Conservation (phyloP, 768 basidiomycete genomes). For the Chalciporus pseudorubinellus region DNA sequence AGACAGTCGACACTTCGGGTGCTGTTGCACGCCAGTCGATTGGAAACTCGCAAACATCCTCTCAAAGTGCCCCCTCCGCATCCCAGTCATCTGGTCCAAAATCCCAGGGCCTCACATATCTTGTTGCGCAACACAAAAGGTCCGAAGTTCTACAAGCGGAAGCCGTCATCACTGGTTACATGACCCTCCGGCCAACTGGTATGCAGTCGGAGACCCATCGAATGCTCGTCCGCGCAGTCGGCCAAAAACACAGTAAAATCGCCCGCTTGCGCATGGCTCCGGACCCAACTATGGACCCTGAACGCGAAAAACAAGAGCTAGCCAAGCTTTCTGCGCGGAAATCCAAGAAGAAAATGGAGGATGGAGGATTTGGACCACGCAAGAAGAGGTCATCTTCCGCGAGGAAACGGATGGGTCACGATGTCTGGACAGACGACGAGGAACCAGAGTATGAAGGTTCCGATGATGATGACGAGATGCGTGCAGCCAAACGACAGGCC, state of each 20-base stretch:
- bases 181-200: conserved; percentile 81
- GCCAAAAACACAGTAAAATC: conserved; percentile 80
- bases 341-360: conserved; percentile 54
- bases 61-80: conserved; percentile 41
- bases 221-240: conserved; percentile 83
- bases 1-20: conserved; percentile 75
- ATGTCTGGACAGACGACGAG: conserved; percentile 70
- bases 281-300: conserved; percentile 75
- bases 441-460: conserved; percentile 54
- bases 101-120: conserved; percentile 80
- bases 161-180: conserved; percentile 76
- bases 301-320: conserved; percentile 68
- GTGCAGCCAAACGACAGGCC: conserved; percentile 43
- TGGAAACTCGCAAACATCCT: conserved; percentile 41
- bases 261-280: conserved; percentile 76
- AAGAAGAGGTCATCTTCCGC: conserved; percentile 46
- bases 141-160: conserved; percentile 86
- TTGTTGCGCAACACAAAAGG: conserved; percentile 86
- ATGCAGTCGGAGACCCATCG: conserved; percentile 91
- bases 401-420: conserved; percentile 42
- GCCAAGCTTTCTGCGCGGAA: conserved; percentile 64
- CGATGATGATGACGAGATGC: conserved; percentile 58
- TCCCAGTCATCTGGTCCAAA: conserved; percentile 40
- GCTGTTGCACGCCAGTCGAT: conserved; percentile 58
- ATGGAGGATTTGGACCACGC: conserved; percentile 47